Evolutionary conservation across 2,329 filamentous ascomycete species (phyloP), one percentile per base, ranked within the genome.

Genomic region (Bipolaris gigantea): DNA sequence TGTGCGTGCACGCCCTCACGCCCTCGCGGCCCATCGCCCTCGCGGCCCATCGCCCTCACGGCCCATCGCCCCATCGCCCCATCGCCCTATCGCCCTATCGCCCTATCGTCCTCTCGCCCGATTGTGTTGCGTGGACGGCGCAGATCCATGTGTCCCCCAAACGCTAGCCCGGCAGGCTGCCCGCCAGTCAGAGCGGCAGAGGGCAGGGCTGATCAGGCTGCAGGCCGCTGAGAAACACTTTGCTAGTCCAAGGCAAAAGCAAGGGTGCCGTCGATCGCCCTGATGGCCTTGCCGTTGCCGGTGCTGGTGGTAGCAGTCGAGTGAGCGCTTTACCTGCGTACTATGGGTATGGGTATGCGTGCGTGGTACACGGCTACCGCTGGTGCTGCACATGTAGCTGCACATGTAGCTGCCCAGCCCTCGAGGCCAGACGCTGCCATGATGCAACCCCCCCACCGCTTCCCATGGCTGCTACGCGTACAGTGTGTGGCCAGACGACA

Each of bases 181-280:
- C 16, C 50, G 33, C 68, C 69, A 72, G 49, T 69, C 67, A 69
- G 40, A 57, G 53, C 27, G 49, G 46, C 32, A 38, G 30, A 54
- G 48, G 52, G 57, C 70, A 71, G 64, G 70, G 67, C 67, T 66
- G 68, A 69, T 71, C 69, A 66, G 61, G 63, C 65, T 65, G 50
- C 60, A 66, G 61, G 63, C 65, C 64, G 50, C 59, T 56, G 59
- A 64, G 66, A 70, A 71, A 71, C 67, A 69, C 63, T 63, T 62
- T n/a, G n/a, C n/a, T n/a, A 50, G 55, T 55, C 25, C 16, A 51
- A 43, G 45, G 48, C 49, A 56, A 60, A 55, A 65, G 65, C 67
- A 72, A 67, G 68, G 65, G 58, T 68, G 35, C 38, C 46, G 70
- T 49, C 64, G 69, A 72, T 72, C 69, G 45, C 49, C 55, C 39